Evolutionary conservation across 495 filamentous ascomycete species (phyloP), one percentile per base, ranked within the genome.

Genomic region (Daldinia concentrica): DNA sequence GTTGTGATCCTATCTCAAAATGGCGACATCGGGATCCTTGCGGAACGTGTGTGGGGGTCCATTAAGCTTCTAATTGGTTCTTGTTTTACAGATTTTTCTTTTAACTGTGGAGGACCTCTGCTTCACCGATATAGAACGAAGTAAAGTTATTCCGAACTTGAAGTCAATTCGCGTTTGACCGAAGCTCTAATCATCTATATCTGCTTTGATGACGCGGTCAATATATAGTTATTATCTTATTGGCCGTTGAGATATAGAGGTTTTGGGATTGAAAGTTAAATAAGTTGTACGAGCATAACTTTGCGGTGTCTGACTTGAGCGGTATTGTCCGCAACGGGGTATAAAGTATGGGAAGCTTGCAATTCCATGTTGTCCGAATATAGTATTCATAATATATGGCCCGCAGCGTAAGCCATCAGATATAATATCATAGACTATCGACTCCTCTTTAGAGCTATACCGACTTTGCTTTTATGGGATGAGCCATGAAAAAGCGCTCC

Each of bases 41-140:
- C 22, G 39, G 19, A 43, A 12, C 3, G 52, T 62, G 52, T 62
- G 70, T 68, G 74, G 71, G 74, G 71, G 64, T 63, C 45, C 27
- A 27, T 74, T 74, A 39, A 74, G 71, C 66, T 76, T 74, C 71
- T 71, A 71, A 71, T 71, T 69, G 74, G 65, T 7, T 64, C 45
- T 39, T 29, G 11, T 26, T 30, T 50, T 48, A 58, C 62, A 59
- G 48, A 39, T 9, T 60, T 62, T 71, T 59, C 50, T 14, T 4
- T 15, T 43, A 60, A 17, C 22, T 45, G 37, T 29, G 50, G 24
- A 54, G 27, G 50, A 54, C n/a, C 15, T 29, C 1, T 17, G 43
- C 50, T 29, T 52, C 50, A 52, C 50, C 50, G 50, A 52, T 29
- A 52, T 22, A 48, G 52, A 56, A 56, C 15, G 29, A 56, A 27